Evolutionary conservation across 345 rosid genomes (phyloP).

Genomic region (Capsella bursapastoris): DNA sequence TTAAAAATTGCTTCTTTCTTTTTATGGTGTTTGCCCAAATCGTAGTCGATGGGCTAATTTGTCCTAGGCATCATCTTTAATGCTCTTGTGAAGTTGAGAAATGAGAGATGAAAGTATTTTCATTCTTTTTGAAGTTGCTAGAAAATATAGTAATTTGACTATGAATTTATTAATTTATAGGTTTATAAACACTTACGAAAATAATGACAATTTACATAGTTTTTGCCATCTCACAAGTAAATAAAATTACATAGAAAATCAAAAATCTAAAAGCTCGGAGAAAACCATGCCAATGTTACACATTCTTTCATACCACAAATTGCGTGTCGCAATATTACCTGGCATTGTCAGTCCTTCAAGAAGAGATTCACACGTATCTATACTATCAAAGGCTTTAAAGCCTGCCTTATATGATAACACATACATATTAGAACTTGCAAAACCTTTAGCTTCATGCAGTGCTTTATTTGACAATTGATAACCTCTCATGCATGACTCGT

Average conservation of each 20-base stretch:
- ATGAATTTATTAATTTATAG: not conserved
- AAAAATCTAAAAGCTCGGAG: not conserved
- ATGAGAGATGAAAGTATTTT: too few relatives aligned
- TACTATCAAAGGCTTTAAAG: conserved; percentile 14
- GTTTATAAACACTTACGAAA: not conserved
- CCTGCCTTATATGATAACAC: not conserved
- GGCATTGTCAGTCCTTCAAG: conserved; percentile 20
- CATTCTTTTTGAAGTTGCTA: too few relatives aligned
- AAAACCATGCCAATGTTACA: conserved; percentile 17
- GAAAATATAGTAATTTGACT: not conserved
- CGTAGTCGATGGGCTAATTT: too few relatives aligned
- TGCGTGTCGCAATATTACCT: not conserved
- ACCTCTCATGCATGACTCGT: not conserved
- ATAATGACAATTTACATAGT: not conserved
- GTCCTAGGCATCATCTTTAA: too few relatives aligned
- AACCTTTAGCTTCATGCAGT: conserved; percentile 5
- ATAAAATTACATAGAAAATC: not conserved
- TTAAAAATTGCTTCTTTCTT: too few relatives aligned
- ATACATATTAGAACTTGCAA: not conserved
- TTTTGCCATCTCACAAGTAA: not conserved
- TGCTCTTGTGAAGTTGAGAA: too few relatives aligned
- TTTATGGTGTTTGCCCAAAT: too few relatives aligned
- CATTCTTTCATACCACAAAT: conserved; percentile 18
- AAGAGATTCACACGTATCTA: conserved; percentile 3
- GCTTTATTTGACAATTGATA: conserved; percentile 10